Base-by-base conservation (phyloP, 2,329 filamentous ascomycete genomes). In the Calonectria montana region DNA sequence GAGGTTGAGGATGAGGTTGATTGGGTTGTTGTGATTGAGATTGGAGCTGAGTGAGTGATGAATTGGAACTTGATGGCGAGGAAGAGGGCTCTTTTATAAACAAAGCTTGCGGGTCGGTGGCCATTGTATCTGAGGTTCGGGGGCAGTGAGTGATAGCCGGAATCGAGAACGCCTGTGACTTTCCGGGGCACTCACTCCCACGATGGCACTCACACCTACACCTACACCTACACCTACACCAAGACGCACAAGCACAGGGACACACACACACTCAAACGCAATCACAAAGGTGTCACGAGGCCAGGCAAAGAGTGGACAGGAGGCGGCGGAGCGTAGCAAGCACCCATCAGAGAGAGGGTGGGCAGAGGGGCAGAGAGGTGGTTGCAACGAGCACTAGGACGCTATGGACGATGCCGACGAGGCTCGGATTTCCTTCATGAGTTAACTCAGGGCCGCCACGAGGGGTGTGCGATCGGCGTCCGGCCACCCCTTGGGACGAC, bases 361-460 rank as follows among this genome's bases (percentile, higher is more conserved):
- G 55, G 50, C 45, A 67, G 43, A 25, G 18, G 31, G 37, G 41
- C 48, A 66, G 50, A 35, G 55, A 21, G 53, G 39, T 41, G 63
- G 67, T 65, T 53, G 57, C 43, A 59, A 25, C 59, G 47, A 65
- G 55, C 69, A 74, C 74, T 74, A 77, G 64, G 68, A 77, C 73
- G 67, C 71, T 72, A 74, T 74, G 50, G 70, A 74, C 31, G 65
- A 75, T 75, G 66, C 74, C 67, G 76, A 69, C 64, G 41, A 73
- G 57, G 64, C 67, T 76, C 71, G 76, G 76, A 67, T 78, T 78
- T 63, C 76, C 73, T 65, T 67, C 59, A 71, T 72, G 61, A 75
- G 75, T 73, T 74, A 76, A 78, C 65, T 73, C 74, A 76, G 76
- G 76, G 70, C 76, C 74, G 57, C 55, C 43, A 16, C 43, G 71